Evolutionary conservation across 345 rosid species (phyloP).

Genomic region (Populus davidiana): DNA sequence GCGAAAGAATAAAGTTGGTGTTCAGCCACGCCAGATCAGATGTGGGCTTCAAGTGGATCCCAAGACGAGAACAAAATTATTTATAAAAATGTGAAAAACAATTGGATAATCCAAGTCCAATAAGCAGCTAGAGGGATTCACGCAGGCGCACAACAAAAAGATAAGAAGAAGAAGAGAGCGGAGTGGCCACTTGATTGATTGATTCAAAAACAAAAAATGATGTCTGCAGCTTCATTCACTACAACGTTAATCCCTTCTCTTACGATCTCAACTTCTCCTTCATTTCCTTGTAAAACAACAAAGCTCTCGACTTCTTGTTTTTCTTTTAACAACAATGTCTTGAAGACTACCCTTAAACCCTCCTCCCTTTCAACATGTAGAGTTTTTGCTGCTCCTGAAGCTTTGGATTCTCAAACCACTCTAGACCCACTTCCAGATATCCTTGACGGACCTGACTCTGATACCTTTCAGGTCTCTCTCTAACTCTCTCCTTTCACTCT

Average conservation of each 20-base stretch:
- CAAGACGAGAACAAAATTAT: not conserved
- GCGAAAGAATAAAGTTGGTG: no score
- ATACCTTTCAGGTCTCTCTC: slow-evolving; percentile 39
- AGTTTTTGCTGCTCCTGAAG: slow-evolving; percentile 64
- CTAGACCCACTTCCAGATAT: slow-evolving; percentile 16
- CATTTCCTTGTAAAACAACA: slow-evolving; percentile 31
- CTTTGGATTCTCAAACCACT: slow-evolving; percentile 38
- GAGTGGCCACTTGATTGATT: not conserved
- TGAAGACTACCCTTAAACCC: slow-evolving; percentile 32
- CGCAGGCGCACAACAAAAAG: no score
- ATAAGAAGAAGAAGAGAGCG: not conserved
- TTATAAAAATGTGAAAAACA: not conserved
- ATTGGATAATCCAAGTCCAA: slow-evolving; percentile 15
- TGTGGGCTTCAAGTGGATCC: not conserved
- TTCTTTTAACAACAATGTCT: slow-evolving; percentile 22
- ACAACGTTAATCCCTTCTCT: slow-evolving; percentile 50
- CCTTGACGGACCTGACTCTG: slow-evolving; percentile 43
- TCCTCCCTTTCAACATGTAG: slow-evolving; percentile 36
- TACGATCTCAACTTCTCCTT: slow-evolving; percentile 31
- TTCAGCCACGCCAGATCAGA: no score
- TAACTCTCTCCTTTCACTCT: not conserved
- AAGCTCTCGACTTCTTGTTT: slow-evolving; percentile 29
- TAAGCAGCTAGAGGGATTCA: no score
- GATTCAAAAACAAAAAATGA: slow-evolving; percentile 15
- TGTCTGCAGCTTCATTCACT: slow-evolving; percentile 63